Evolutionary conservation across 1,284 basidiomycete species (phyloP).

Genomic region (Malassezia brasiliensis): DNA sequence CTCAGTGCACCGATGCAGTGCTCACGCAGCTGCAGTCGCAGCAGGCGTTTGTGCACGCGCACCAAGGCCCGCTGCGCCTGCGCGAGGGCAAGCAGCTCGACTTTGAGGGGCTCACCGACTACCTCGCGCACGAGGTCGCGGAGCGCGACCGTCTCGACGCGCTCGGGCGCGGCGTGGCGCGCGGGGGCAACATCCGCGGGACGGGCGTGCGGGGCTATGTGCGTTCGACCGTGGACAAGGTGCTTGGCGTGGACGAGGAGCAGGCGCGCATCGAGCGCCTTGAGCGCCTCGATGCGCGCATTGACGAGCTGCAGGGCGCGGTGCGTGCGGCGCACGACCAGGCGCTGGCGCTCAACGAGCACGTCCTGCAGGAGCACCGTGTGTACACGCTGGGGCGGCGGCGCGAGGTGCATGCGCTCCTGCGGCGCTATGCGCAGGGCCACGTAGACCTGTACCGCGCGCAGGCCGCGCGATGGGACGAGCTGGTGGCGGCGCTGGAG

Average conservation of each 20-base stretch:
- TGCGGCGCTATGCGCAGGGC: constrained; percentile 77
- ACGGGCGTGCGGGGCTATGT: constrained; percentile 67
- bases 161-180: constrained; percentile 31
- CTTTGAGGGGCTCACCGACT: constrained; percentile 92
- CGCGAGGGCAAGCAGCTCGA: constrained; percentile 98
- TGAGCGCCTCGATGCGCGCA: constrained; percentile 80
- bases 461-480: constrained; percentile 19
- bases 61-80: constrained; percentile 79
- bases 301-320: constrained; percentile 94
- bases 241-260: constrained; percentile 87
- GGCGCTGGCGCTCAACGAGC: constrained; percentile 85
- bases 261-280: constrained; percentile 82
- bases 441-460: constrained; percentile 70
- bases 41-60: constrained; percentile 75
- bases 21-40: constrained; percentile 79
- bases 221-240: constrained; percentile 81
- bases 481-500: neutral
- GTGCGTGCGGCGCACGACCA: constrained; percentile 90
- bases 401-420: constrained; percentile 88
- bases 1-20: constrained; percentile 56
- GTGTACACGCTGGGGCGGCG: constrained; percentile 83
- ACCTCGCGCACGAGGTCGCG: constrained; percentile 75
- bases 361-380: constrained; percentile 78
- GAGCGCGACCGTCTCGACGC: constrained; percentile 72
- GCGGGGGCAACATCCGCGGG: constrained; percentile 54